phyloP scores from a whole-genome alignment of 2,329 filamentous ascomycete species.

The Penicillium brevicompactum region DNA sequence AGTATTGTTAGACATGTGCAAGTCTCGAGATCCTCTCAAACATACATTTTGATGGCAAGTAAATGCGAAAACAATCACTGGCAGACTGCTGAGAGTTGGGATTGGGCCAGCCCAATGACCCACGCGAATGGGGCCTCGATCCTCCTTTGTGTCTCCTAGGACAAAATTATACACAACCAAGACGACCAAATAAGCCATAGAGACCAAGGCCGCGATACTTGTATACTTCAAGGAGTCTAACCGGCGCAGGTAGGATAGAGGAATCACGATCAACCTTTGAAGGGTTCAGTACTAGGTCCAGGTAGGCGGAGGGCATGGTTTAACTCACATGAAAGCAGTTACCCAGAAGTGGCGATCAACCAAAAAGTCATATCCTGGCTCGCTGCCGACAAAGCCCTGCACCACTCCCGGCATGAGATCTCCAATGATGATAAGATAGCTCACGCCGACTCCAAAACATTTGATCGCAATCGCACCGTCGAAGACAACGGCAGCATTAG shows the following conservation, averaged over 20 bases:
- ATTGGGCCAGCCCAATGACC: conserved; percentile 79
- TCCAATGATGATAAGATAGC: conserved; percentile 97
- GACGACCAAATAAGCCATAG: conserved; percentile 91
- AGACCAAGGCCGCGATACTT: conserved; percentile 84
- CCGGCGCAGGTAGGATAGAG: conserved; percentile 85
- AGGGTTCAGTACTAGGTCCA: background rate
- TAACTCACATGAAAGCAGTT: conserved; percentile 80
- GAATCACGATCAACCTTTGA: conserved; percentile 83
- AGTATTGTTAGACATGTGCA: conserved; percentile 15
- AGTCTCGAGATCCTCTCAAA: background rate
- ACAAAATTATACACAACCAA: conserved; percentile 91
- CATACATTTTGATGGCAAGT: conserved; percentile 96
- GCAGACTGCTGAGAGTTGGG: conserved; percentile 79
- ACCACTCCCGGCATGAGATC: conserved; percentile 97
- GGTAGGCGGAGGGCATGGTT: background rate
- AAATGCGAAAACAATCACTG: conserved; percentile 98
- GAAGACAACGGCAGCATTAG: conserved; percentile 92
- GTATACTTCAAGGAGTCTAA: conserved; percentile 98
- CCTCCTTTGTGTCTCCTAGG: conserved; percentile 71
- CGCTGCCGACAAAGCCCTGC: conserved; percentile 70
- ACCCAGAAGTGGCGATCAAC: conserved; percentile 96
- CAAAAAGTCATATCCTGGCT: conserved; percentile 69
- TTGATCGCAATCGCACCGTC: conserved; percentile 96
- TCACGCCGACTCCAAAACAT: conserved; percentile 95
- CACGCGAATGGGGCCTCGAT: conserved; percentile 73